These are phyloP conservation scores for Nymphaea colorata DNA, from an alignment of 164 flowering plant genomes.

Conservation along the genomic window DNA sequence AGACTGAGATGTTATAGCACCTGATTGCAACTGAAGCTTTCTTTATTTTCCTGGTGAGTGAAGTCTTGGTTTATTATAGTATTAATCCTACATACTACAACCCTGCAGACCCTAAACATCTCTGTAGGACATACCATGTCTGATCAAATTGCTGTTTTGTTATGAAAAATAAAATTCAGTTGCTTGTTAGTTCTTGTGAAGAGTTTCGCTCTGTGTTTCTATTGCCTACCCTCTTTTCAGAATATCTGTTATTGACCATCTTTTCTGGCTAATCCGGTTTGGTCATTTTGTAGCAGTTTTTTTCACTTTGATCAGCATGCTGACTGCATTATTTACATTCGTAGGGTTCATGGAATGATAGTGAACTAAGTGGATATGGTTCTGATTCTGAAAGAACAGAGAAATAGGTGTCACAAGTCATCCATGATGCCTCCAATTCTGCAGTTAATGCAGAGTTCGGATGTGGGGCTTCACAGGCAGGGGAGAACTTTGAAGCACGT, in stretches of 20 bases:
- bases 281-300: background rate
- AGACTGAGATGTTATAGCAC: too few relatives aligned
- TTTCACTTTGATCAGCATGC: background rate
- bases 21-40: too few relatives aligned
- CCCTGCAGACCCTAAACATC: too few relatives aligned
- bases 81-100: too few relatives aligned
- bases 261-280: background rate
- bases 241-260: too few relatives aligned
- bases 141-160: too few relatives aligned
- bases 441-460: background rate
- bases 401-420: background rate
- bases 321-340: background rate
- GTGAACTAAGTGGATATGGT: background rate
- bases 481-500: conserved; percentile 26
- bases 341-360: background rate
- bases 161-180: too few relatives aligned
- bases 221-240: background rate
- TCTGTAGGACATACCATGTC: too few relatives aligned
- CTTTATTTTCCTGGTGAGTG: too few relatives aligned
- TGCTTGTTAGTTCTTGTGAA: too few relatives aligned
- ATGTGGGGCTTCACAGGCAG: background rate
- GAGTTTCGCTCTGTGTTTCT: background rate
- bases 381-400: background rate
- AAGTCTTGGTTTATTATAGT: too few relatives aligned
- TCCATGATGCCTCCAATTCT: background rate